A percentile compares a stretch with the other conserved stretches of the same genome.
Conservation (phyloP, 352 stramenopile species). For the Elongisporangium anandrum region DNA sequence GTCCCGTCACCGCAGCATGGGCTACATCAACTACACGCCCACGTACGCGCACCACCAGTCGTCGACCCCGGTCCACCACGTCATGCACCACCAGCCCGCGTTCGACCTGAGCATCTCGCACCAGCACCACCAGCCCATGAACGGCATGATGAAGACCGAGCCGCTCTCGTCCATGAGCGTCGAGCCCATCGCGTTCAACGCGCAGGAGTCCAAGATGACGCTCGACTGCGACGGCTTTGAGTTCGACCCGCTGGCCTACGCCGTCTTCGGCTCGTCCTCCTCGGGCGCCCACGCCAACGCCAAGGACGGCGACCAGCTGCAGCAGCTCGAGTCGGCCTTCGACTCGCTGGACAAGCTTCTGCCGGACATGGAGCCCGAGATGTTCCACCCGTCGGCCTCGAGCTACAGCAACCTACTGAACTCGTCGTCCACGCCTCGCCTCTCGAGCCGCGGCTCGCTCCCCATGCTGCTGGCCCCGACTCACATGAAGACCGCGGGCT, state of each 20-base stretch:
- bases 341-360: conserved; percentile 71
- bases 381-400: conserved; percentile 30
- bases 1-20: conserved; percentile 60
- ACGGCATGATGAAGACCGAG: conserved; percentile 25
- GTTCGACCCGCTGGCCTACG: conserved; percentile 62
- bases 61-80: conserved; percentile 23
- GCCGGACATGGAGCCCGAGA: conserved; percentile 59
- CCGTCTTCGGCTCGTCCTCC: conserved; percentile 33
- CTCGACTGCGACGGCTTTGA: conserved; percentile 38
- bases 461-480: conserved; percentile 34
- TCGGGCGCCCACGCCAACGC: conserved; percentile 9
- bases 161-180: conserved; percentile 33
- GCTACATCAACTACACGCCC: conserved; percentile 37
- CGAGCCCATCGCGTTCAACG: conserved; percentile 63
- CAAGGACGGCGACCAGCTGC: conserved; percentile 37
- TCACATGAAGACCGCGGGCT: conserved; percentile 20
- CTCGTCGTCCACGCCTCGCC: conserved; percentile 24
- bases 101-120: conserved; percentile 59
- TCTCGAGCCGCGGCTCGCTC: conserved; percentile 24
- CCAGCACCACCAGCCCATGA: conserved; percentile 34
- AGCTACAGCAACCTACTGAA: conserved; percentile 17
- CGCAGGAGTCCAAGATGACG: conserved; percentile 23
- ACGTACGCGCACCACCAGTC: conserved; percentile 23
- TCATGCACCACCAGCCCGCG: conserved; percentile 41
- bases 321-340: conserved; percentile 70